Evolutionary conservation across 2,329 filamentous ascomycete genomes (phyloP), one percentile per base, ranked within the genome.

Genomic region (Thielaviopsis punctulata): DNA sequence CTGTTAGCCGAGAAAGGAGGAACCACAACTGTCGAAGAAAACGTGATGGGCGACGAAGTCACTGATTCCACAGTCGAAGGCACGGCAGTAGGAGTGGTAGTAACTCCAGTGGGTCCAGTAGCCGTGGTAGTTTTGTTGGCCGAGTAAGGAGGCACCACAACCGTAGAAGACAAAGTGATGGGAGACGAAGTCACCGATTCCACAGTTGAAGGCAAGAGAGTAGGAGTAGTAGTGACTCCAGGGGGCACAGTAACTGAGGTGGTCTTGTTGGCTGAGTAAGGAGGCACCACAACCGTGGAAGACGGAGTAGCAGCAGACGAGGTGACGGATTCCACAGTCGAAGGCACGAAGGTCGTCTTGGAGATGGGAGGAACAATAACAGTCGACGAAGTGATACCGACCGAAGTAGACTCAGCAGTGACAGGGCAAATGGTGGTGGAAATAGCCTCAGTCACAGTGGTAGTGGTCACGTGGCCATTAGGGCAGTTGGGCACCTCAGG

Each of bases 361-460:
- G 12, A 36, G 9, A n/a, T 15, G n/a, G 30, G 30, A n/a, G 30
- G 30, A 36, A n/a, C 13, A 4, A 33, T 13, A 36, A n/a, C n/a
- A 15, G 30, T 36, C n/a, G n/a, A n/a, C 41, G 41, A 45, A 10
- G 41, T 13, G 3, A 12, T 10, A 9, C 24, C n/a, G 4, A 19
- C 22, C 18, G 23, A 33, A 43, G 43, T 45, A 15, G 41, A 9
- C 13, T n/a, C 12, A 23, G 41, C 22, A 21, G 18, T 23, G 44
- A 46, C 27, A 49, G 53, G 53, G 53, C 49, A 47, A 21, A 23
- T 44, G 13, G 53, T 45, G 36, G 56, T 55, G 19, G 56, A 55
- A 21, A 50, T 57, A 30, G 56, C 58, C 27, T 59, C 56, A 52
- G 59, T 60, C 49, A 45, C 18, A 19, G 55, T 53, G 33, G 56